A percentile compares a stretch with the other conserved stretches of the same genome.
phyloP scores from a whole-genome alignment of 2,329 filamentous ascomycete species.

The Geosmithia morbida region DNA sequence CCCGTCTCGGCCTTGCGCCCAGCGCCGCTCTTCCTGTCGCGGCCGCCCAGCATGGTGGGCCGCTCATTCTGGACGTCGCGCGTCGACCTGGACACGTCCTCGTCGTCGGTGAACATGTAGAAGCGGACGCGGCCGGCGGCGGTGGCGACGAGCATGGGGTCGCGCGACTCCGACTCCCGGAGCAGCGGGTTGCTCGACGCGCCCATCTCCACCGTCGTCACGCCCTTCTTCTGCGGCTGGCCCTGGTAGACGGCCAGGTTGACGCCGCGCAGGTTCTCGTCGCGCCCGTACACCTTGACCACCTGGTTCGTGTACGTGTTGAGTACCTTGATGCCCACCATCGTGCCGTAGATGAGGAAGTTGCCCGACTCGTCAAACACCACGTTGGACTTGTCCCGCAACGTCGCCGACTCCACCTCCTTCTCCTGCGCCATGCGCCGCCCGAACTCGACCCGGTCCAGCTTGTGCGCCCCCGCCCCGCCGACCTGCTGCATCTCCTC shows the following conservation, averaged over 20 bases:
- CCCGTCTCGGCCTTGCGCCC: slow-evolving; percentile 55
- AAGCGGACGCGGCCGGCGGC: slow-evolving; percentile 81
- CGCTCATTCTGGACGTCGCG: slow-evolving; percentile 94
- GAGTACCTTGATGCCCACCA: slow-evolving; percentile 85
- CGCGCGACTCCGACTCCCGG: slow-evolving; percentile 78
- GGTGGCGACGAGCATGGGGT: slow-evolving; percentile 78
- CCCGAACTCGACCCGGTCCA: slow-evolving; percentile 88
- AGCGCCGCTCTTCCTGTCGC: slow-evolving; percentile 19
- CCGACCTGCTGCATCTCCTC: slow-evolving; percentile 96
- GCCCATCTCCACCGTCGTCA: slow-evolving; percentile 94
- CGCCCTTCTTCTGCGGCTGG: slow-evolving; percentile 81
- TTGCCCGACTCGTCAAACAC: slow-evolving; percentile 93
- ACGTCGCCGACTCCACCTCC: slow-evolving; percentile 59
- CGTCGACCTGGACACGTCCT: slow-evolving; percentile 66
- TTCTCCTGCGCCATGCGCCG: slow-evolving; percentile 74
- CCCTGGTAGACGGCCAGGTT: slow-evolving; percentile 87
- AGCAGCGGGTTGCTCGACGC: slow-evolving; percentile 87
- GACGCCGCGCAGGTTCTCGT: slow-evolving; percentile 75
- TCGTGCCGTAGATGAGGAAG: slow-evolving; percentile 87
- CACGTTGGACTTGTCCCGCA: slow-evolving; percentile 64
- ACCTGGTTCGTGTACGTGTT: slow-evolving; percentile 92
- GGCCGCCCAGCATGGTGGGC: slow-evolving; percentile 52
- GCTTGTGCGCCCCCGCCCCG: slow-evolving; percentile 52
- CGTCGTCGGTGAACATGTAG: slow-evolving; percentile 95
- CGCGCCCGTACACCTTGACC: slow-evolving; percentile 77